Conservation (phyloP, 2,329 filamentous ascomycete species). For the Epichloe gansuensis region DNA sequence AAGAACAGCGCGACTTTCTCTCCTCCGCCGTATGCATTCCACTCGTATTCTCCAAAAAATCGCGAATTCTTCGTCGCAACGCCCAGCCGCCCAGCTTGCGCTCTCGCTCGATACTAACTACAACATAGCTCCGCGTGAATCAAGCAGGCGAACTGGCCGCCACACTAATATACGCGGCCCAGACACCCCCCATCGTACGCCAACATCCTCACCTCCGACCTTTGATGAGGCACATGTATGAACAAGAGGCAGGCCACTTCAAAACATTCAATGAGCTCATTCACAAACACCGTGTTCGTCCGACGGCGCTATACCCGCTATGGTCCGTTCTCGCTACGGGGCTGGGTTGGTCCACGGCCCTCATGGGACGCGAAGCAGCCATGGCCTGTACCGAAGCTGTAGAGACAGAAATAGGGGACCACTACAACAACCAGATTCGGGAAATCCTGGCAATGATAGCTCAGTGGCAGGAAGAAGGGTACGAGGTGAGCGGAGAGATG, state of each 20-base stretch:
- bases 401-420: constrained; percentile 91
- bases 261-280: constrained; percentile 73
- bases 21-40: constrained; percentile 48
- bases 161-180: constrained; percentile 82
- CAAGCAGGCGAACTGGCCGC: constrained; percentile 97
- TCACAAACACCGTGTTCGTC: constrained; percentile 76
- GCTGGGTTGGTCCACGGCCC: constrained; percentile 77
- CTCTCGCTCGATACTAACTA: neutral
- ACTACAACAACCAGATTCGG: constrained; percentile 89
- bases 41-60: too few species aligned
- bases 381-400: constrained; percentile 99
- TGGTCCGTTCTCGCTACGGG: constrained; percentile 73
- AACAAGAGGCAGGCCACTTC: constrained; percentile 85
- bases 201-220: constrained; percentile 78
- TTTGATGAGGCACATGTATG: constrained; percentile 95
- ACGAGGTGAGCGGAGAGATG: constrained; percentile 70
- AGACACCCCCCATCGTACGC: constrained; percentile 68
- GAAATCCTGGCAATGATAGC: constrained; percentile 68
- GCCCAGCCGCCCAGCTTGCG: too few species aligned
- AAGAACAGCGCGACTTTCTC: constrained; percentile 60
- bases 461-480: constrained; percentile 62
- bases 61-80: neutral
- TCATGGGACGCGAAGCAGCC: constrained; percentile 82
- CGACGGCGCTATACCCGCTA: constrained; percentile 81
- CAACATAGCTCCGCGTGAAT: constrained; percentile 68